Base-by-base conservation (phyloP, 2,329 filamentous ascomycete genomes). In the Penicillium sp. region DNA sequence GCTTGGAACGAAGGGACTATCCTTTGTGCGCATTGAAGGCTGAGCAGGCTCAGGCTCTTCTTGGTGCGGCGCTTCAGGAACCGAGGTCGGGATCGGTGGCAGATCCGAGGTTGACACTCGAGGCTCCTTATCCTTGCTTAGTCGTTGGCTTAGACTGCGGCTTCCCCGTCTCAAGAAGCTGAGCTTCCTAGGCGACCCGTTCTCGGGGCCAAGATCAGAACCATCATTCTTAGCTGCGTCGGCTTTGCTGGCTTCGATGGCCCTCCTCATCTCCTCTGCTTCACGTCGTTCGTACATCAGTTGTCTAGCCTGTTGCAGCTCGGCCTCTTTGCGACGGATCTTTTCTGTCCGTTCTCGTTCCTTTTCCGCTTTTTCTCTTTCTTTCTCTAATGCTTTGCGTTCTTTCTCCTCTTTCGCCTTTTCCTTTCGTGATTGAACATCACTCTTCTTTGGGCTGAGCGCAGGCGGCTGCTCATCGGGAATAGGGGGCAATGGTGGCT, bases 131-230 rank as follows among this genome's bases (percentile, higher is more conserved):
- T 69, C 64, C 42, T 67, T 69, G 42, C 49, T 55, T 4, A 86
- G 86, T 67, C 85, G 88, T 52, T 84, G 81, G 40, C 86, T 80
- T 73, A 95, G 78, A 53, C 87, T 89, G 72, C 87, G 91, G 66
- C 84, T 88, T 8, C 81, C 81, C 44, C 84, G 77, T 56, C 83
- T 80, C 54, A 86, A 82, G 36, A 87, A 77, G 59, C 80, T 81
- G 34, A 93, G 71, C 20, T 66, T 68, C 41, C 65, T 69, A 18
- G 62, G 56, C 6, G 81, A 74, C 4, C 57, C 60, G 29, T 59
- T 60, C 14, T 67, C 63, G 6, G 51, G 54, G 32, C 62, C 63
- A 31, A 65, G 79, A 28, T 84, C 78, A 1, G 72, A 76, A 20
- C 35, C 35, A 37, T 23, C n/a, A 7, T 37, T n/a, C 18, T 37